Evolutionary conservation across 2,329 filamentous ascomycete genomes (phyloP), one percentile per base, ranked within the genome.

Genomic region (Passalora sequoiae): DNA sequence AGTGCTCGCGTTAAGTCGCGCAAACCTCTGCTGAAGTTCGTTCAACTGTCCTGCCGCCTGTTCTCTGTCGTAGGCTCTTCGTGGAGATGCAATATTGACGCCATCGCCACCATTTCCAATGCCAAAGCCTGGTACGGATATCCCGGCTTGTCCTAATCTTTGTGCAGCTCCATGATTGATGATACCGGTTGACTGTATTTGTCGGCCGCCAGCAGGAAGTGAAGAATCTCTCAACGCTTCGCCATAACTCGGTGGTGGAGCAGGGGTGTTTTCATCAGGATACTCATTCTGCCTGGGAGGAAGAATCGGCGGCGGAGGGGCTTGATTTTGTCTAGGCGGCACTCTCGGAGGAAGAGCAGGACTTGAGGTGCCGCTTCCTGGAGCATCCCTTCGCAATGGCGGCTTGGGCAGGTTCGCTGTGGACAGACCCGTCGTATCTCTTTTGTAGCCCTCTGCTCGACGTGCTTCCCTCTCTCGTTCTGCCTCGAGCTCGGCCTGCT

Each of bases 71-170:
- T 47, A 19, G 60, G 47, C 40, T 49, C 10, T 24, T 28, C 39
- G 13, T 16, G 40, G 25, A 10, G 32, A 15, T 35, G 22, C 13
- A 40, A 44, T 42, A 20, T 36, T 36, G 7, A 36, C 33, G 30
- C 29, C 31, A 54, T 60, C 48, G n/a, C 57, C 57, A 44, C 53
- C 66, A 35, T 60, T 62, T 3, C 80, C 81, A 48, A 94, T 94
- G 4, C 84, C 84, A 3, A 95, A 70, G 0, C 77, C 84, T 0
- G 88, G 83, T 0, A 95, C 86, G 0, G 82, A 85, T 4, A 95
- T 73, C 1, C 89, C 89, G 1, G 86, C 82, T 27, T 80, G 76
- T 8, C 81, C 78, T 6, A 96, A 72, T 30, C 86, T 76, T 45
- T 69, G 74, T 43, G 83, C 62, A 4, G 87, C 82, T 4, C 73